phyloP scores from a whole-genome alignment of 176 grass and related monocot genomes.

The Oryza australiensis region DNA sequence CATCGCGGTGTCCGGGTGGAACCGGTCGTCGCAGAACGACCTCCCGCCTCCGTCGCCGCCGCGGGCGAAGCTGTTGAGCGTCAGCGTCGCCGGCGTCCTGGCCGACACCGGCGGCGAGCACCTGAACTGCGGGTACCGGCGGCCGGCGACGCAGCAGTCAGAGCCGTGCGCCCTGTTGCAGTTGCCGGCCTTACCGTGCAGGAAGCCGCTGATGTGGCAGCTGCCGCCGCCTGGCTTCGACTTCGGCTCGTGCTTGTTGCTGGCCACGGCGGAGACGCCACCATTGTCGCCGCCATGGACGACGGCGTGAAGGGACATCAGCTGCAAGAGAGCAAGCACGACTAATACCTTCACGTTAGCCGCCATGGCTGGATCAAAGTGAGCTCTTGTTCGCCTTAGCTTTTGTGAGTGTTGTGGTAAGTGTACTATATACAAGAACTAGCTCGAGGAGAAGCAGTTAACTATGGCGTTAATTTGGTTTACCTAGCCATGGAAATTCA shows the following conservation, averaged over 20 bases:
- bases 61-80: constrained; percentile 54
- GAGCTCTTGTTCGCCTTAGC: neutral
- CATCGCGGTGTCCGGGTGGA: constrained; percentile 38
- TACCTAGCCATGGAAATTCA: neutral
- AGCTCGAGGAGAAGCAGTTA: neutral
- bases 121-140: constrained; percentile 51
- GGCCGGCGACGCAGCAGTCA: constrained; percentile 45
- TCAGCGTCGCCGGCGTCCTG: constrained; percentile 48
- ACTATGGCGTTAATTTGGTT: constrained; percentile 2
- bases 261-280: neutral
- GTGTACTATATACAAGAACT: constrained; percentile 23
- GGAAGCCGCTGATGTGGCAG: constrained; percentile 47
- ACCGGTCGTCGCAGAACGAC: constrained; percentile 49
- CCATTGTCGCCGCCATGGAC: constrained; percentile 3
- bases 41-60: constrained; percentile 46
- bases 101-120: constrained; percentile 50
- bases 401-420: neutral
- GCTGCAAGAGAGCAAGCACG: constrained; percentile 33
- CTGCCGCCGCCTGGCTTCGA: neutral
- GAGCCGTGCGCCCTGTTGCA: constrained; percentile 44
- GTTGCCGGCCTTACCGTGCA: constrained; percentile 44
- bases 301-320: constrained; percentile 35
- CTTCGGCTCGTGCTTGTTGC: constrained; percentile 21
- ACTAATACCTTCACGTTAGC: constrained; percentile 20
- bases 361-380: neutral